Conservation (phyloP, 371 early-diverging fungal genomes). For the Lichtheimia ornata region DNA sequence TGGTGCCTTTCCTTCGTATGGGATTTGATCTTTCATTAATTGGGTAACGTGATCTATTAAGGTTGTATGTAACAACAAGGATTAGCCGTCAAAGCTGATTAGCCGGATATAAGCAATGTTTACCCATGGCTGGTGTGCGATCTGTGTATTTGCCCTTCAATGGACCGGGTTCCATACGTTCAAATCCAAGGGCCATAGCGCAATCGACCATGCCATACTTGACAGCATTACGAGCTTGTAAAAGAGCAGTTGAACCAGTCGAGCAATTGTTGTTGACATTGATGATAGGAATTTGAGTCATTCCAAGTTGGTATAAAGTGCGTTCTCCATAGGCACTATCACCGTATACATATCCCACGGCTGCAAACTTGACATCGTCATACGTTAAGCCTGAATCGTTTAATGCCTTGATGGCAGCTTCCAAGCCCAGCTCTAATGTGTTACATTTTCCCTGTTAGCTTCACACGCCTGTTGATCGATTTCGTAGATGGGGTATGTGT, state of each 20-base stretch:
- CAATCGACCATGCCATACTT: conserved; percentile 70
- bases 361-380: conserved; percentile 65
- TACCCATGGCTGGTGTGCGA: conserved; percentile 68
- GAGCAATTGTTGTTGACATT: conserved; percentile 87
- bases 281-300: conserved; percentile 63
- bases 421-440: conserved; percentile 66
- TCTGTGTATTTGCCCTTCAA: conserved; percentile 60
- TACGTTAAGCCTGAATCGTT: conserved; percentile 70
- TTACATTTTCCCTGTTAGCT: neutral
- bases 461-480: neutral
- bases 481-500: conserved; percentile 1
- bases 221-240: conserved; percentile 68
- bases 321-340: conserved; percentile 80
- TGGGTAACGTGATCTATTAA: conserved; percentile 53
- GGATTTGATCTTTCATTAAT: conserved; percentile 60
- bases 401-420: conserved; percentile 76
- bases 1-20: conserved; percentile 61
- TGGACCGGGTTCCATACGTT: conserved; percentile 72
- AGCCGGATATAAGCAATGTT: neutral
- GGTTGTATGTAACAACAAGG: too few relatives aligned
- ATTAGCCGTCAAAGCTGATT: neutral
- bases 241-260: conserved; percentile 79
- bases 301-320: conserved; percentile 68
- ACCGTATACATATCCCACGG: conserved; percentile 66
- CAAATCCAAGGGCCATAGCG: conserved; percentile 79